Conservation (phyloP, 306 rosid genomes). For the Prunus armeniaca region DNA sequence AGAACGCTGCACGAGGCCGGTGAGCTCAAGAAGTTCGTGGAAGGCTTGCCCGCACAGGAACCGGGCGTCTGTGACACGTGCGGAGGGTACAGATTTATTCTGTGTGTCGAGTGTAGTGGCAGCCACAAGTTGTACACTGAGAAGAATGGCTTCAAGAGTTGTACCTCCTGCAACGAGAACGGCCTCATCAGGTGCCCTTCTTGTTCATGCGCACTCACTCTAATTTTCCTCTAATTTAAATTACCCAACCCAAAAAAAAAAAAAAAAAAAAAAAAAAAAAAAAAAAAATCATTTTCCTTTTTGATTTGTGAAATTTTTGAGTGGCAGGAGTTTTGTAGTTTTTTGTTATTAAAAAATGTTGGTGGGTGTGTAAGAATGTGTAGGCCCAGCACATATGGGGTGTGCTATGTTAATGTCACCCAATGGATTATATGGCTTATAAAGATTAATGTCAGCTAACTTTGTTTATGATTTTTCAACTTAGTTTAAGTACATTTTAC, state of each 20-base stretch:
- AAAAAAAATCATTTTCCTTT: background rate
- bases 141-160: conserved; percentile 62
- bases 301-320: background rate
- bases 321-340: conserved; percentile 2
- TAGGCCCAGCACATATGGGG: background rate
- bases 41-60: conserved; percentile 72
- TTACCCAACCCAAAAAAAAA: background rate
- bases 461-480: background rate
- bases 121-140: conserved; percentile 72
- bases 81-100: conserved; percentile 65
- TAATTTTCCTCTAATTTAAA: conserved; percentile 12
- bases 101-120: conserved; percentile 75
- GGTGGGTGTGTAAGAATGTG: conserved; percentile 2
- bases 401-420: background rate
- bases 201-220: conserved; percentile 52
- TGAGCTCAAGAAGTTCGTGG: conserved; percentile 82
- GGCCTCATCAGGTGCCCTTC: conserved; percentile 85
- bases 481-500: background rate
- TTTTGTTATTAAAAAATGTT: background rate
- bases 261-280: background rate
- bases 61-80: conserved; percentile 56
- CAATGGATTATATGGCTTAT: background rate
- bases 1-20: conserved; percentile 70
- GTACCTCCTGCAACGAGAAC: conserved; percentile 78
- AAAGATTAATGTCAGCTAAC: conserved; percentile 1